Base-by-base conservation (phyloP, 805 yeast species). In the Candida ortonii region DNA sequence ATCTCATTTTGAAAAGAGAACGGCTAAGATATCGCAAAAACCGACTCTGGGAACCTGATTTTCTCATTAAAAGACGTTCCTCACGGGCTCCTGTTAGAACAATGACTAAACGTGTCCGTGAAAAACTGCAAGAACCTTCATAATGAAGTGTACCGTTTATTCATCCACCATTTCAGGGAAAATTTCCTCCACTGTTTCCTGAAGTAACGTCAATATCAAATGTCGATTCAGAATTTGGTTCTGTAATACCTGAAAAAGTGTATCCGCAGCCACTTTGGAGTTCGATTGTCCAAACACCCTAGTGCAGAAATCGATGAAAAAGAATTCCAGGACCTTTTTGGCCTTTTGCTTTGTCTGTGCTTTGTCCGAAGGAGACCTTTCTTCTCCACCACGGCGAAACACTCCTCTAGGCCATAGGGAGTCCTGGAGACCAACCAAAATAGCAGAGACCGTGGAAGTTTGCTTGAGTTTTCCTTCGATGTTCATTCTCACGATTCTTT, bases 261-360 rank as follows among this genome's bases (percentile, higher is more conserved):
- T 65, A 4, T 61, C 58, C 6, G 83, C 71, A 0, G 95, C 96
- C 38, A 64, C 67, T 34, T 65, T 68, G 3, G 94, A 72, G 42
- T 77, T 80, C 6, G 74, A 56, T 3, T 67, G 54, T 0, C 97
- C 96, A 39, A 89, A 86, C 1, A 88, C 71, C 47, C 72, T 80
- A 10, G 89, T 77, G 35, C 83, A 76, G 1, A 78, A 62, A 36
- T 84, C 94, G 14, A 67, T 60, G 52, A 85, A 61, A 32, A 84
- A 69, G 6, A 71, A 61, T 31, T 71, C 76, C 36, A 88, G 53
- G 3, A 84, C 54, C 3, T 70, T 51, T 15, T 43, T 44, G 0
- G 95, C 80, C 41, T 82, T 88, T 28, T 70, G 73, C 39, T 66
- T 65, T 1, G 80, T 69, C 21, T 68, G 62, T 1, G 62, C 57